Evolutionary conservation across 2,329 filamentous ascomycete species (phyloP), one percentile per base, ranked within the genome.

Genomic region (Rhynchosporium graminicola): DNA sequence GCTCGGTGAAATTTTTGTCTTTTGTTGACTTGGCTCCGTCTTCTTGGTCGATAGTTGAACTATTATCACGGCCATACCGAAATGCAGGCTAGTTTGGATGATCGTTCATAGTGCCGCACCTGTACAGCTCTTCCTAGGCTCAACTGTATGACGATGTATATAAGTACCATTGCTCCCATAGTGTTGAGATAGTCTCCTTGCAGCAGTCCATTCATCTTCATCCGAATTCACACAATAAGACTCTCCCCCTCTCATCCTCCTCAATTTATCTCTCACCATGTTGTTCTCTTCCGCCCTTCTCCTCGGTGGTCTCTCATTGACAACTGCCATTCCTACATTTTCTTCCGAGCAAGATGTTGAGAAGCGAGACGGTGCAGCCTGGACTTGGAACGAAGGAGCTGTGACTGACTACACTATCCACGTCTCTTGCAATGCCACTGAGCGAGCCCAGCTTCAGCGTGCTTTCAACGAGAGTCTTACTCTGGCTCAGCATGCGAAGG

Each of bases 401-500:
- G 40, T 60, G 2, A 52, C 56, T 15, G 60, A 68, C 9, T 81
- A 76, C 67, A 75, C 77, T 15, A 87, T 90, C 71, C 87, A 90
- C 74, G 72, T 78, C 40, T 88, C 85, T 29, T 90, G 88, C 77
- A 90, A 90, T 69, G 75, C 77, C 55, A 89, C 86, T 1, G 80
- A 88, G 68, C 78, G 77, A 47, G 74, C 74, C 7, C 84, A 88
- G 72, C 78, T 90, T 48, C 74, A 78, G 43, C 74, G 76, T 15
- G 87, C 80, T 5, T 77, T 91, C 0, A 76, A 81, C 20, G 87
- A 90, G 72, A 80, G 84, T 4, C 74, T 87, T 45, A 72, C 75
- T 57, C 77, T 90, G 3, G 85, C 83, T 7, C 74, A 79, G 57
- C 85, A 88, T 69, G 87, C 87, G 6, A 82, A 81, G 63, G 80